Evolutionary conservation across 2,329 filamentous ascomycete species (phyloP).

Genomic region (Pseudodiploospora longispora): DNA sequence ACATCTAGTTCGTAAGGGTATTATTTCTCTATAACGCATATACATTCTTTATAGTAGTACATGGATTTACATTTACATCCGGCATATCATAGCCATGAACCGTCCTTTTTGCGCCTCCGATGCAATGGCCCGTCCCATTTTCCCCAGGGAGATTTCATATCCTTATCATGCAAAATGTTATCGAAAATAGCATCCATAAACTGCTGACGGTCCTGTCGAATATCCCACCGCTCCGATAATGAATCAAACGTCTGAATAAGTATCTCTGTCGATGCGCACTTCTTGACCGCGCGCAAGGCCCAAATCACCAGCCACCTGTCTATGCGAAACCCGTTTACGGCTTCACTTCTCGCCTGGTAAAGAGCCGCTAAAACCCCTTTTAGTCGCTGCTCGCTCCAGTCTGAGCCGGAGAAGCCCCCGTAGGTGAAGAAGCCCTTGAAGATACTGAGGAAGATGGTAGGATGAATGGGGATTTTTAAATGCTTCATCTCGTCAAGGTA

Average conservation of each 20-base stretch:
- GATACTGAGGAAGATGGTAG: slow-evolving; percentile 69
- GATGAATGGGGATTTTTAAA: slow-evolving; percentile 60
- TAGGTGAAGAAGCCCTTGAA: slow-evolving; percentile 75
- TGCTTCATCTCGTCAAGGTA: slow-evolving; percentile 74
- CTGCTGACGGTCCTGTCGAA: slow-evolving; percentile 30
- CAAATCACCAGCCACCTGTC: slow-evolving; percentile 55
- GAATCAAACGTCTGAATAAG: slow-evolving; percentile 48
- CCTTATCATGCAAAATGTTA: slow-evolving; percentile 28
- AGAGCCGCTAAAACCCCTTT: slow-evolving; percentile 60
- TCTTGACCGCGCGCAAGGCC: slow-evolving; percentile 55
- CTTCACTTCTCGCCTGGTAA: slow-evolving; percentile 42
- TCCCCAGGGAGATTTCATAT: slow-evolving; percentile 20
- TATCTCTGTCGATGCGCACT: slow-evolving; percentile 43
- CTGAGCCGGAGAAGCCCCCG: slow-evolving; percentile 53
- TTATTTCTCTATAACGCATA: too few relatives aligned
- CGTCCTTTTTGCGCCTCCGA: slow-evolving; percentile 19
- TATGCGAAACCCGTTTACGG: slow-evolving; percentile 40
- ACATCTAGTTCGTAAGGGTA: too few relatives aligned
- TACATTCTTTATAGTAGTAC: too few relatives aligned
- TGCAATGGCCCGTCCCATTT: slow-evolving; percentile 17
- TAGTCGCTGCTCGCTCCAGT: slow-evolving; percentile 67
- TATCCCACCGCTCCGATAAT: slow-evolving; percentile 40
- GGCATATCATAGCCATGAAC: slow-evolving; percentile 18
- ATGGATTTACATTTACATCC: too few relatives aligned
- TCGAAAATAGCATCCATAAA: slow-evolving; percentile 41